Percentiles rank a stretch among this genome's conserved stretches.
Evolutionary conservation across 2,329 filamentous ascomycete species (phyloP).

Genomic region (Penicillium griseofulvum): DNA sequence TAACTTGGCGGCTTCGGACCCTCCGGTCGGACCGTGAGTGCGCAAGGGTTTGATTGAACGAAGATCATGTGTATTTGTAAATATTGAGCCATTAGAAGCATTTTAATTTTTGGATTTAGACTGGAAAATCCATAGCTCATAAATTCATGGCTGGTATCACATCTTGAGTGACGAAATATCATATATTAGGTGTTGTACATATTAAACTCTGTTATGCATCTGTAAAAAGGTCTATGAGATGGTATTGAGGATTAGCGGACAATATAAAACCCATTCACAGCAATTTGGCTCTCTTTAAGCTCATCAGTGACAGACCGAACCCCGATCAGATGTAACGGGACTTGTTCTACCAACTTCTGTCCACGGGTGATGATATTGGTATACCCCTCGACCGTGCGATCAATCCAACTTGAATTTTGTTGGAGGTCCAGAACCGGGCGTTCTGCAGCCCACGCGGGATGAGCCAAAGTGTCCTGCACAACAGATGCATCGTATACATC

Average conservation of each 20-base stretch:
- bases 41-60: not conserved
- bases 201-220: not conserved
- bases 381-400: constrained; percentile 48
- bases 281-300: constrained; percentile 47
- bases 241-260: constrained; percentile 19
- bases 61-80: not conserved
- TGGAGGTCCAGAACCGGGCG: constrained; percentile 11
- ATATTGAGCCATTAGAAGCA: not conserved
- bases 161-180: not conserved
- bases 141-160: not conserved
- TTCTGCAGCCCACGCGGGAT: constrained; percentile 41
- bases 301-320: constrained; percentile 50
- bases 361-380: constrained; percentile 50
- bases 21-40: constrained; percentile 18
- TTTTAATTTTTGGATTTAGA: not conserved
- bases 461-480: constrained; percentile 37
- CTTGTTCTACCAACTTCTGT: constrained; percentile 56
- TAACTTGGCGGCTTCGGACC: constrained; percentile 60
- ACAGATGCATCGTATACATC: constrained; percentile 41
- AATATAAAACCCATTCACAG: constrained; percentile 41
- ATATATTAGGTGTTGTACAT: not conserved
- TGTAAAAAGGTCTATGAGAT: not conserved
- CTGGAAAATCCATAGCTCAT: not conserved
- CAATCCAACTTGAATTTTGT: constrained; percentile 40
- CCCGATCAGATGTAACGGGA: constrained; percentile 60